Conservation (phyloP, 2,329 filamentous ascomycete genomes). For the Penicillium concentricum region DNA sequence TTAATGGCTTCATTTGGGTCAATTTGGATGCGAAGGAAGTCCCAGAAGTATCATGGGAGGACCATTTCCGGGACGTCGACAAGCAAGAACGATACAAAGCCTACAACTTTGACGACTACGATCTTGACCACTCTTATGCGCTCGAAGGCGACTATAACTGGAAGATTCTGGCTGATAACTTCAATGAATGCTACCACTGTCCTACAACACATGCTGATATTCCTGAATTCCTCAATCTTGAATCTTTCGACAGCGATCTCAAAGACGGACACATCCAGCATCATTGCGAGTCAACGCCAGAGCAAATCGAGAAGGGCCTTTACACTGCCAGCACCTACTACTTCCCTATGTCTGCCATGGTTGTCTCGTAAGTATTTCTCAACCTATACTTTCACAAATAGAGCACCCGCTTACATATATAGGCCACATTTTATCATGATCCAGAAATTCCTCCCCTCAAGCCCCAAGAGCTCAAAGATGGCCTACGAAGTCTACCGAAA, state of each 20-base stretch:
- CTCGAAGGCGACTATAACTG: slow-evolving; percentile 25
- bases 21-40: slow-evolving; percentile 24
- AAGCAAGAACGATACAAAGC: slow-evolving; percentile 22
- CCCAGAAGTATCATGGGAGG: slow-evolving; percentile 23
- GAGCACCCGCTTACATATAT: slow-evolving; percentile 24
- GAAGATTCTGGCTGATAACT: slow-evolving; percentile 26
- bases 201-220: slow-evolving; percentile 60
- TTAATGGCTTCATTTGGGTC: slow-evolving; percentile 25
- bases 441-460: slow-evolving; percentile 60
- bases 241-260: slow-evolving; percentile 54
- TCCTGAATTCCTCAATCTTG: slow-evolving; percentile 56
- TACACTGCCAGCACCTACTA: slow-evolving; percentile 36
- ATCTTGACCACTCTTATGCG: slow-evolving; percentile 21
- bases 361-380: slow-evolving; percentile 30
- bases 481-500: slow-evolving; percentile 64
- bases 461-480: slow-evolving; percentile 54
- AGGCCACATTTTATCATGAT: slow-evolving; percentile 65
- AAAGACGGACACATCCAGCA: slow-evolving; percentile 53
- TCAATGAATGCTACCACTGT: slow-evolving; percentile 62
- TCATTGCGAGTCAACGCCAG: slow-evolving; percentile 48
- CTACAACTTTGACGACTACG: slow-evolving; percentile 23
- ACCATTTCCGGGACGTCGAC: slow-evolving; percentile 22
- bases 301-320: slow-evolving; percentile 51
- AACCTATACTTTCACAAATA: too few relatives aligned
- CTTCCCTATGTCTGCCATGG: slow-evolving; percentile 34